Conservation (phyloP, 2,329 filamentous ascomycete species). For the Paracoccidioides lutzii region DNA sequence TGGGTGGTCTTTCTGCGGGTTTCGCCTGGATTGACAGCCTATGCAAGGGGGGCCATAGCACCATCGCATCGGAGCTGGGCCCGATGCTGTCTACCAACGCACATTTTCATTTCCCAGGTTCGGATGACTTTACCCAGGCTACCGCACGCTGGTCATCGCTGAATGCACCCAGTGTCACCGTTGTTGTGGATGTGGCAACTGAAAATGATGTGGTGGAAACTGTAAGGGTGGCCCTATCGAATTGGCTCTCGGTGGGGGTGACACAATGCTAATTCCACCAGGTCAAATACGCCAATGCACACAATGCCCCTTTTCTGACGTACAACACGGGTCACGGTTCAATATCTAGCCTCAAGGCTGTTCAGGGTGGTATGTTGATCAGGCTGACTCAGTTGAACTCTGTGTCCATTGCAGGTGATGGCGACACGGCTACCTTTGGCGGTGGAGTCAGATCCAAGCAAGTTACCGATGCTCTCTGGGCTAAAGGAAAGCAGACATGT, state of each 20-base stretch:
- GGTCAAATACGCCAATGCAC: constrained; percentile 38
- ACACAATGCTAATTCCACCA: constrained; percentile 33
- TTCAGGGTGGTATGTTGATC: constrained; percentile 41
- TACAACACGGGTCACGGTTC: constrained; percentile 42
- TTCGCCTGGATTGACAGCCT: too few relatives aligned
- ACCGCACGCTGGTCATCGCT: constrained; percentile 37
- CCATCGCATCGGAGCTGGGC: too few relatives aligned
- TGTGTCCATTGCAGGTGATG: constrained; percentile 32
- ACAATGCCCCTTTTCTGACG: constrained; percentile 39
- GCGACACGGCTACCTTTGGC: constrained; percentile 35
- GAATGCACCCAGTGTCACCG: constrained; percentile 30
- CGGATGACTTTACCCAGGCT: constrained; percentile 27
- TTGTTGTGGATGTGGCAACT: constrained; percentile 36
- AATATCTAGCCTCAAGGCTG: constrained; percentile 36
- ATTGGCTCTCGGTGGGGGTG: constrained; percentile 22
- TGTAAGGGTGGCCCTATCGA: constrained; percentile 19
- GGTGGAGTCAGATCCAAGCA: constrained; percentile 37
- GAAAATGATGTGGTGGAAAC: constrained; percentile 40
- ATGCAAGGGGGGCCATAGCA: too few relatives aligned
- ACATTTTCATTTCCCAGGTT: constrained; percentile 33
- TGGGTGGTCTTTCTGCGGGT: too few relatives aligned
- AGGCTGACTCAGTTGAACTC: constrained; percentile 34
- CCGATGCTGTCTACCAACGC: constrained; percentile 13
- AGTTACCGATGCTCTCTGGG: constrained; percentile 39
- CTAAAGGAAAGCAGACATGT: constrained; percentile 39